Base-by-base conservation (phyloP, 2,329 filamentous ascomycete species). In the Pseudocercospora eumusae region DNA sequence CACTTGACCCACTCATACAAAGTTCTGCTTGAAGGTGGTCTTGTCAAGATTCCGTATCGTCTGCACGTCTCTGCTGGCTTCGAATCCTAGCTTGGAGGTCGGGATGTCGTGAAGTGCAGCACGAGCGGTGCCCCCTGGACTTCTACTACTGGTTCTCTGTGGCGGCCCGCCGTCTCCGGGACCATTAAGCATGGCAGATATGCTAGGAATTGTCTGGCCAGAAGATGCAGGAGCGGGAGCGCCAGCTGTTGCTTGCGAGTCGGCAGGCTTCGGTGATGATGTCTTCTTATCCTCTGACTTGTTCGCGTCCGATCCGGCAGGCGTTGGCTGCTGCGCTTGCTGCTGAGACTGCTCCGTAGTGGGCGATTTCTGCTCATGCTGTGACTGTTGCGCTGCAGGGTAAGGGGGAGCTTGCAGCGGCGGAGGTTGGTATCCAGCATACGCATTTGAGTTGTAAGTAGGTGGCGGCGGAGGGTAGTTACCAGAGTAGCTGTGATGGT, bases 141-240 rank as follows among this genome's bases (percentile, higher is more conserved):
- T 75, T 27, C 68, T 67, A 61, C 74, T 75, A 60, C 66, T 72
- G 20, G 63, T 69, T 45, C 68, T 69, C 55, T 60, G 66, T 42
- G 61, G 65, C 23, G 69, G 70, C 5, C 52, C 52, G 8, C 52
- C 52, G 5, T 68, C 69, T 40, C 66, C 68, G 18, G 69, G 68
- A 36, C 71, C 74, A 62, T 78, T 79, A 58, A 80, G 76, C 63
- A 80, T 75, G 10, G 81, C 74, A 15, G 75, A 80, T 60, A 86
- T 84, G 66, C 81, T 83, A 8, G 85, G 85, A 27, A 86, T 84
- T 18, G 73, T 76, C 28, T 74, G 73, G 18, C 68, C 71, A 21
- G 72, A 73, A 31, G 65, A 72, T 6, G 60, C 59, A 15, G 69
- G 75, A 77, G 82, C 71, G 64, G 75, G 74, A 11, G 68, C 76